Evolutionary conservation across 768 basidiomycete genomes (phyloP), one percentile per base, ranked within the genome.

Genomic region (Suillus decipiens): DNA sequence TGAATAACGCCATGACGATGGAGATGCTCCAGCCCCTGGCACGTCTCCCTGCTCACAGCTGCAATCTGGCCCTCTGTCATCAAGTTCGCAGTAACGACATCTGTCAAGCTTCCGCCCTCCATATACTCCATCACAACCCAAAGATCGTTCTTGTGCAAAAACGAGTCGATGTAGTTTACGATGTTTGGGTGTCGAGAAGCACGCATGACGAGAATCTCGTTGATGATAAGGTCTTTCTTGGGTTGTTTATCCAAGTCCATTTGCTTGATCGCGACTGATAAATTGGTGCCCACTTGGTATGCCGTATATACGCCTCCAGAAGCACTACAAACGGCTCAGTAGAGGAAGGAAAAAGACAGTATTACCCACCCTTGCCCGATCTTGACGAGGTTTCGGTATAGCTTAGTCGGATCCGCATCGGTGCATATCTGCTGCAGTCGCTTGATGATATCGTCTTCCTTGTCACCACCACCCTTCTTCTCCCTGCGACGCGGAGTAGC

Each of bases 111-210:
- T 39, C 94, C 93, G 45, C 96, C 96, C 78, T 98, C 96, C 96
- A 99, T 99, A 77, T 96, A 98, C 79, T 98, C 97, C 97, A 99
- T 99, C 62, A 99, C 95, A 43, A 99, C 95, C 97, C 97, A 99
- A 4, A 99, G 82, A 72, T 99, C 97, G 75, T 96, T 97, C 83
- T 93, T 95, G 82, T 96, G 87, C 47, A 99, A 78, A 85, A 98
- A 99, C 2, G 95, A 96, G 74, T 99, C 97, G 72, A 98, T 98
- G 79, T 95, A 99, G 75, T 99, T 98, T 80, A 99, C 96, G 69
- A 99, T 98, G 74, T 99, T 99, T n/a, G 95, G 95, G 75, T 98
- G 96, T 41, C 93, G 85, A 19, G 92, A 93, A 28, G 94, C 89
- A 28, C 96, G 92, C 97, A 99, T 99, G 72, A 99, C 97, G 67